Percentiles rank a stretch among this genome's conserved stretches.
Conservation (phyloP, 2,329 filamentous ascomycete species). For the Bimuria novae-zelandiae region DNA sequence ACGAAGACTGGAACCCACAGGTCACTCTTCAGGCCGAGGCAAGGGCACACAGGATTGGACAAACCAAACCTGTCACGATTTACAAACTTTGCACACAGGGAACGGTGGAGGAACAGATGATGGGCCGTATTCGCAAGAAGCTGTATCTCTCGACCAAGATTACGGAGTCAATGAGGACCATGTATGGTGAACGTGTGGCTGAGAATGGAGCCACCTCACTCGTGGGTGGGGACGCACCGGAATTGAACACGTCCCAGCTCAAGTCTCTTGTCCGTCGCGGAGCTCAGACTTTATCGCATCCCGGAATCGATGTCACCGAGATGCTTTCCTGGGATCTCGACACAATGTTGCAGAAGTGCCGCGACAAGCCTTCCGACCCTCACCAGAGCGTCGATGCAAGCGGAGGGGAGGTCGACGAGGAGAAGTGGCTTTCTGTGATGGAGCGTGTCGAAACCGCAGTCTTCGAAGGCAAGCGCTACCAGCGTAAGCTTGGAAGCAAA, state of each 20-base stretch:
- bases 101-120: conserved; percentile 64
- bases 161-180: conserved; percentile 62
- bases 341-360: conserved; percentile 59
- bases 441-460: conserved; percentile 62
- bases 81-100: conserved; percentile 62
- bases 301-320: conserved; percentile 59
- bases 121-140: conserved; percentile 64
- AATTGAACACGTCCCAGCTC: conserved; percentile 57
- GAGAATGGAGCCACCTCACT: conserved; percentile 26
- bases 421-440: conserved; percentile 60
- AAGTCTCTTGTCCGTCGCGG: conserved; percentile 61
- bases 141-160: conserved; percentile 65
- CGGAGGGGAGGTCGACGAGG: conserved; percentile 54
- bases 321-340: conserved; percentile 63
- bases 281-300: conserved; percentile 57
- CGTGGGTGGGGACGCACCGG: conserved; percentile 54
- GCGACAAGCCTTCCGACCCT: conserved; percentile 55
- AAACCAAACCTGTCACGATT: conserved; percentile 58
- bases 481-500: conserved; percentile 43
- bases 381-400: conserved; percentile 37
- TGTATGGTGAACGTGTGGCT: conserved; percentile 48
- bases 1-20: conserved; percentile 62
- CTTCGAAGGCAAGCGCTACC: conserved; percentile 60
- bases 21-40: conserved; percentile 53
- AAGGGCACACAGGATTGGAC: conserved; percentile 60